A percentile compares a stretch with the other conserved stretches of the same genome.
These are phyloP conservation scores for Botrytis fragariae DNA, from an alignment of 2,329 filamentous ascomycete genomes.

Conservation along the genomic window DNA sequence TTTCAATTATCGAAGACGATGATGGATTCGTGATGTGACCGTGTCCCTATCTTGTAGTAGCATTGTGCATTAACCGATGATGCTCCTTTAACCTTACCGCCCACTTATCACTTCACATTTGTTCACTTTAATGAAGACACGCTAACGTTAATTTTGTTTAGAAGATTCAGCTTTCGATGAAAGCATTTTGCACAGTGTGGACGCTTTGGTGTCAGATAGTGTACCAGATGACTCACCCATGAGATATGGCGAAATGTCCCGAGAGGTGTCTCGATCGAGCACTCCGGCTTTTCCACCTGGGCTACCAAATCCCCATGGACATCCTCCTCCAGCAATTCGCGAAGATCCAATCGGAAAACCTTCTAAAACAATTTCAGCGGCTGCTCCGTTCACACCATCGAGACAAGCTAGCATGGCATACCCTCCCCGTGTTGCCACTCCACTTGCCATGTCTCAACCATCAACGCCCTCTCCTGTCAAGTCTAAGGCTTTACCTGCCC, in stretches of 20 bases:
- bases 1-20: slow-evolving; percentile 53
- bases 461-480: slow-evolving; percentile 26
- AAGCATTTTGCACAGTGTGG: slow-evolving; percentile 53
- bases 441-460: slow-evolving; percentile 34
- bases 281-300: slow-evolving; percentile 49
- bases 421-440: slow-evolving; percentile 32
- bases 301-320: slow-evolving; percentile 40
- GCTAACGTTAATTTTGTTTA: slow-evolving; percentile 45
- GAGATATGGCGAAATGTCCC: slow-evolving; percentile 17
- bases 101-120: neutral
- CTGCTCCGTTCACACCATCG: slow-evolving; percentile 35
- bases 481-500: neutral
- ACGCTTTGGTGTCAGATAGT: slow-evolving; percentile 64
- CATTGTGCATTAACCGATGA: slow-evolving; percentile 36
- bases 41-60: slow-evolving; percentile 32
- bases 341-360: slow-evolving; percentile 32
- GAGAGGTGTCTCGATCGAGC: slow-evolving; percentile 32
- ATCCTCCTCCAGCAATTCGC: slow-evolving; percentile 38
- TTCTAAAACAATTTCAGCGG: slow-evolving; percentile 33
- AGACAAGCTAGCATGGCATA: slow-evolving; percentile 26
- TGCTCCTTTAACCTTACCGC: slow-evolving; percentile 32
- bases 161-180: slow-evolving; percentile 56
- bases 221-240: slow-evolving; percentile 30
- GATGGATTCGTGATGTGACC: slow-evolving; percentile 55
- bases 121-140: neutral